These are phyloP conservation scores for Kuraishia cidri DNA, from an alignment of 805 yeast genomes.

Conservation along the genomic window DNA sequence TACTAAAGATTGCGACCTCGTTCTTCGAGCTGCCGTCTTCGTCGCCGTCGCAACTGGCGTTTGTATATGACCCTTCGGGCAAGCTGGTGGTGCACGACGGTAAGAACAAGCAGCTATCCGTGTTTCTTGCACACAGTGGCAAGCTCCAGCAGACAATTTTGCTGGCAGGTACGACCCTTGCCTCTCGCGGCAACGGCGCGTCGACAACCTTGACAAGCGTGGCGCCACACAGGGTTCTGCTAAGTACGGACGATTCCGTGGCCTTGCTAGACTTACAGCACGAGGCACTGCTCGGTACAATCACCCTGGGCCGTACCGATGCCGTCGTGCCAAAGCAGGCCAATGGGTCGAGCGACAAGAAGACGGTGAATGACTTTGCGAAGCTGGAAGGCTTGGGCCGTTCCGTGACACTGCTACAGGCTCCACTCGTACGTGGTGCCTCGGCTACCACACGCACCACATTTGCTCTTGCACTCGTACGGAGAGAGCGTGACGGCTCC, in stretches of 20 bases:
- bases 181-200: no score
- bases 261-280: slow-evolving; percentile 35
- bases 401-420: slow-evolving; percentile 20
- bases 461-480: slow-evolving; percentile 29
- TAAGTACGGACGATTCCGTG: slow-evolving; percentile 28
- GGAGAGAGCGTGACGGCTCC: slow-evolving; percentile 30
- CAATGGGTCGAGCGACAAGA: no score
- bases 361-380: no score
- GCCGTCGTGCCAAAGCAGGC: no score
- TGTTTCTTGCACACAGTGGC: no score
- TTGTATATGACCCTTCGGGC: slow-evolving; percentile 5
- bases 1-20: slow-evolving; percentile 2
- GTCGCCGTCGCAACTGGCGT: no score
- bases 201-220: no score
- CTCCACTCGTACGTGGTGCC: slow-evolving; percentile 8
- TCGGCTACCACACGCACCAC: slow-evolving; percentile 30
- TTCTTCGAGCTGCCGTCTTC: no score
- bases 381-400: slow-evolving; percentile 10
- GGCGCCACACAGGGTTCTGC: slow-evolving; percentile 36
- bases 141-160: no score
- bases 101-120: slow-evolving; percentile 9
- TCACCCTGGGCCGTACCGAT: no score
- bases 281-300: slow-evolving; percentile 27
- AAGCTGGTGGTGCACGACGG: slow-evolving; percentile 13
- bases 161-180: no score